These are phyloP conservation scores for Pleurotus cornucopiae DNA, from an alignment of 768 basidiomycete genomes.

Conservation along the genomic window DNA sequence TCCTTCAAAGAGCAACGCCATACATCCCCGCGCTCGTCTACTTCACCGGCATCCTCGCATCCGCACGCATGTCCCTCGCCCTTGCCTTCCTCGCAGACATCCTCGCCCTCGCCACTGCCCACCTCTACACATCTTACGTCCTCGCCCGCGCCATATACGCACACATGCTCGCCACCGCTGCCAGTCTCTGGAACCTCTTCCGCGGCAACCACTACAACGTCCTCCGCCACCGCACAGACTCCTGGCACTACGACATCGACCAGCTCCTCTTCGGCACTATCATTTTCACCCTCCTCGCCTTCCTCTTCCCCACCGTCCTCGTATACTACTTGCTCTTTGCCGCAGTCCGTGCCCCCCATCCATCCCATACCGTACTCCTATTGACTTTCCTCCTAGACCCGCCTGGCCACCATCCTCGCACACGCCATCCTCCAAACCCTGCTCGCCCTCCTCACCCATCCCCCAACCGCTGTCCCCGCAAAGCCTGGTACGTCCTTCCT, in stretches of 20 bases:
- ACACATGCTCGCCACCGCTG: constrained; percentile 50
- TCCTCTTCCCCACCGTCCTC: constrained; percentile 80
- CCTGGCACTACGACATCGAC: constrained; percentile 89
- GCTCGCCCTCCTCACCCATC: constrained; percentile 84
- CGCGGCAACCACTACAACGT: constrained; percentile 89
- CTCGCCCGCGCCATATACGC: constrained; percentile 59
- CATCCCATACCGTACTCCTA: no score
- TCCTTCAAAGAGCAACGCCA: constrained; percentile 19
- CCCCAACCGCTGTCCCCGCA: constrained; percentile 83
- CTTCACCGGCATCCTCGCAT: constrained; percentile 32
- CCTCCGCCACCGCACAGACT: constrained; percentile 82
- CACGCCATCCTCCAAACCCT: constrained; percentile 62
- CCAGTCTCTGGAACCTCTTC: constrained; percentile 85
- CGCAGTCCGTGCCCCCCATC: constrained; percentile 33
- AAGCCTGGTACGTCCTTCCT: constrained; percentile 57
- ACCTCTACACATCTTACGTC: constrained; percentile 68
- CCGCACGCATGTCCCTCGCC: constrained; percentile 58
- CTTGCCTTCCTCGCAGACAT: constrained; percentile 67
- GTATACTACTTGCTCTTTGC: constrained; percentile 86
- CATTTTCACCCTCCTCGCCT: constrained; percentile 76
- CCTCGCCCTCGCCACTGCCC: constrained; percentile 61
- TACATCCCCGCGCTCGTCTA: constrained; percentile 26
- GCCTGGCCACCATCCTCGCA: constrained; percentile 47
- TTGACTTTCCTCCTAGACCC: constrained; percentile 34
- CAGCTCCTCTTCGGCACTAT: constrained; percentile 94